Percentiles rank a stretch among this genome's conserved stretches.
Conservation (phyloP, 768 basidiomycete species). For the Scleroderma bovista region DNA sequence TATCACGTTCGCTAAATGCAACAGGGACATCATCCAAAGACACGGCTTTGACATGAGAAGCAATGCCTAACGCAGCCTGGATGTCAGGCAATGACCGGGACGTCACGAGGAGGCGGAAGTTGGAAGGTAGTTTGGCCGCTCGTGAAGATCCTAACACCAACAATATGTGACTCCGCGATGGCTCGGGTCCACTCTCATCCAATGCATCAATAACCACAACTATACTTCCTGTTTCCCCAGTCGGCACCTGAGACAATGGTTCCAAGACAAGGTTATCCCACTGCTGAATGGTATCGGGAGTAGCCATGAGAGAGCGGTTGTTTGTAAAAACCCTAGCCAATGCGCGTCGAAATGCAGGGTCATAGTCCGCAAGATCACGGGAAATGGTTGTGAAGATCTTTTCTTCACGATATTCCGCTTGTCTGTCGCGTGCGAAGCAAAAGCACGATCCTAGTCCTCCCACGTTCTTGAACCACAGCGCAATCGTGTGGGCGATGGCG, state of each 20-base stretch:
- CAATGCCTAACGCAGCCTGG: not conserved
- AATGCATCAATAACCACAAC: constrained; percentile 21
- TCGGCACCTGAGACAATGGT: constrained; percentile 1
- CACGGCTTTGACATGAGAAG: not conserved
- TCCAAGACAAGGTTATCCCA: not conserved
- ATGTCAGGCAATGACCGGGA: constrained; percentile 27
- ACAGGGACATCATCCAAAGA: not conserved
- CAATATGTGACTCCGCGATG: constrained; percentile 10
- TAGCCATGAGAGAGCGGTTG: not conserved
- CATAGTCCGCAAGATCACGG: not conserved
- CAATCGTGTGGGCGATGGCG: not conserved
- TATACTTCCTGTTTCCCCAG: constrained; percentile 9
- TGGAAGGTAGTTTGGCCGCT: constrained; percentile 34
- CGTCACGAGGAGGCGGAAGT: constrained; percentile 34
- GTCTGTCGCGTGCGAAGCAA: not conserved
- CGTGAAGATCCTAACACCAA: constrained; percentile 30
- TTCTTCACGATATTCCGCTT: not conserved
- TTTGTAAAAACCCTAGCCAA: not conserved
- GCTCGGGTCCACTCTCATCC: not conserved
- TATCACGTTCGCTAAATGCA: not conserved
- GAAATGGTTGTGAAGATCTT: not conserved
- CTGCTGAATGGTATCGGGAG: not conserved
- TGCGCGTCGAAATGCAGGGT: not conserved
- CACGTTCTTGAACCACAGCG: not conserved
- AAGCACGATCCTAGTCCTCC: not conserved